Conservation (phyloP, 1,284 basidiomycete genomes). For the Malassezia obtusa region DNA sequence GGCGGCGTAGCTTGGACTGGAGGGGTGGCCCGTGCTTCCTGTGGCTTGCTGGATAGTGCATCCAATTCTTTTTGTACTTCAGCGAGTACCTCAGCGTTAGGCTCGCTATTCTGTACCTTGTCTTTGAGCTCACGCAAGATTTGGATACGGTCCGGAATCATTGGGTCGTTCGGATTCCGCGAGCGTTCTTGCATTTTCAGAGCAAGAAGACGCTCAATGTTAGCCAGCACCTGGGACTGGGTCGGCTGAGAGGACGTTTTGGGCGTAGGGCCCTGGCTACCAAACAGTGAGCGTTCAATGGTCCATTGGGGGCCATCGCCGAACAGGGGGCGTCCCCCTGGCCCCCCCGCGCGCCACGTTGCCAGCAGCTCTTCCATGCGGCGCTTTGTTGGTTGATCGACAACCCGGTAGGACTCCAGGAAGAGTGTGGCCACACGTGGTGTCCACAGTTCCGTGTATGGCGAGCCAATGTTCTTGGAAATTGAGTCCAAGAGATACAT, state of each 20-base stretch:
- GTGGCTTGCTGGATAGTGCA: constrained; percentile 29
- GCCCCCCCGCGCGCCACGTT: constrained; percentile 41
- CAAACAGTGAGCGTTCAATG: constrained; percentile 39
- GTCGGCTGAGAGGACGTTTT: constrained; percentile 13
- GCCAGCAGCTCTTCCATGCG: constrained; percentile 44
- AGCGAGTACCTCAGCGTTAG: constrained; percentile 67
- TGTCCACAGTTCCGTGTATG: constrained; percentile 39
- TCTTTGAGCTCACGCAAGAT: constrained; percentile 57
- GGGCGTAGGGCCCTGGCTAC: constrained; percentile 24
- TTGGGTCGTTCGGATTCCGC: constrained; percentile 21
- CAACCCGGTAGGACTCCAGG: constrained; percentile 43
- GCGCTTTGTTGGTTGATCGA: constrained; percentile 39
- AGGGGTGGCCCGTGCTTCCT: constrained; percentile 23
- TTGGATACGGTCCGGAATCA: constrained; percentile 23
- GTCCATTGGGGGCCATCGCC: constrained; percentile 36
- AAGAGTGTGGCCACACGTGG: constrained; percentile 37
- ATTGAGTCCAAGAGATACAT: constrained; percentile 95
- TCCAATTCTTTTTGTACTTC: constrained; percentile 71
- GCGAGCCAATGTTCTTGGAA: constrained; percentile 44
- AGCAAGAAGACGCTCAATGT: constrained; percentile 33
- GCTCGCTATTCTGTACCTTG: constrained; percentile 62
- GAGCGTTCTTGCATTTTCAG: constrained; percentile 28
- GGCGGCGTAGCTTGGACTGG: constrained; percentile 14
- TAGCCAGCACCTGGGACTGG: constrained; percentile 28
- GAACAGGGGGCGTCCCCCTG: constrained; percentile 29